Evolutionary conservation across 306 rosid species (phyloP), one percentile per base, ranked within the genome.

Genomic region (Glycyrrhiza uralensis): DNA sequence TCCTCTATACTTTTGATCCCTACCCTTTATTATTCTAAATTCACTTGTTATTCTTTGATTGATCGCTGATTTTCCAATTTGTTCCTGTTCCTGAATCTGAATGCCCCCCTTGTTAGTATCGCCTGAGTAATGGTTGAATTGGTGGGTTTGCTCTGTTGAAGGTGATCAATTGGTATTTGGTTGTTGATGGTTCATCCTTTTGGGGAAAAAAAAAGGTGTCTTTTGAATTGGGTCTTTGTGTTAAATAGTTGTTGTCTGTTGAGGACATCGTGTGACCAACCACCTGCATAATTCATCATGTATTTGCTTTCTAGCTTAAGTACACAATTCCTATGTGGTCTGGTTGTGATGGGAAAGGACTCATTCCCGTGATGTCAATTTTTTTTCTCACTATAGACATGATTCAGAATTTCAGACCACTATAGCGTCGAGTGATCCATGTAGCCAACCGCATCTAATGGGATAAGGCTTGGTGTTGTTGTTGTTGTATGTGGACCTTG

Each of bases 31-130:
- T 17, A 1, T 78, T 17, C 14, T 38, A 4, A 19, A 8, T 41
- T 77, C 66, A 7, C 29, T 62, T 51, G 0, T 42, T 22, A 4
- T 32, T 35, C 2, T 54, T 55, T n/a, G 0, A 47, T 57, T 24
- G 2, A 9, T 54, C 8, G 1, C 54, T 65, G 3, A 14, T 30
- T 46, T 76, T 62, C 33, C 33, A 18, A 42, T 70, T 59, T 57
- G 5, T 13, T 59, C 28, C 26, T n/a, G n/a, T n/a, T n/a, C n/a
- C n/a, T n/a, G n/a, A n/a, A n/a, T n/a, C n/a, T n/a, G n/a, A n/a
- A n/a, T n/a, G n/a, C n/a, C n/a, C n/a, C n/a, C n/a, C 66, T 70
- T 61, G n/a, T 46, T 69, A 44, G 6, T 22, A 19, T 69, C 73
- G 65, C 13, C 5, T 32, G 0, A 24, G 42, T 50, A 4, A 5